Conservation (phyloP, 2,329 filamentous ascomycete genomes). For the Cordyceps javanica region DNA sequence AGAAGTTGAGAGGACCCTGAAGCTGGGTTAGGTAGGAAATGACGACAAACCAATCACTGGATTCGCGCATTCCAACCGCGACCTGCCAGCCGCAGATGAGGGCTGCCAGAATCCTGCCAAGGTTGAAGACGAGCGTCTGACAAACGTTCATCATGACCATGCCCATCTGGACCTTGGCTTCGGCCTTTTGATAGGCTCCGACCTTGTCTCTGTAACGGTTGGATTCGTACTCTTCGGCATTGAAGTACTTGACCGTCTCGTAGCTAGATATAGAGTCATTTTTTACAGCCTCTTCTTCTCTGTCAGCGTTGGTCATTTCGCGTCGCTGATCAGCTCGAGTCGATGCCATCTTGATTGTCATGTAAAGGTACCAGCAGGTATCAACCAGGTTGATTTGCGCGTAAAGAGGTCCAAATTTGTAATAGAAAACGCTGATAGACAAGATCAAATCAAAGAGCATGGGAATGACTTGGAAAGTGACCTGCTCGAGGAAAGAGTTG, state of each 20-base stretch:
- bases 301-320: slow-evolving; percentile 89
- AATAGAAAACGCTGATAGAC: slow-evolving; percentile 74
- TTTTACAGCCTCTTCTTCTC: slow-evolving; percentile 95
- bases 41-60: slow-evolving; percentile 67
- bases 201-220: slow-evolving; percentile 66
- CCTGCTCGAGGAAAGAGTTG: slow-evolving; percentile 92
- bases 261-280: slow-evolving; percentile 99
- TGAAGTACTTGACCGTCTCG: slow-evolving; percentile 90
- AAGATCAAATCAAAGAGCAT: slow-evolving; percentile 89
- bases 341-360: slow-evolving; percentile 93
- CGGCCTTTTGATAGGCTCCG: slow-evolving; percentile 63
- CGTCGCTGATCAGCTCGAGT: slow-evolving; percentile 86
- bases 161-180: slow-evolving; percentile 70
- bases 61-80: slow-evolving; percentile 54
- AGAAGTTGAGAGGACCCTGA: slow-evolving; percentile 77
- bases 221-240: slow-evolving; percentile 76
- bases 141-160: slow-evolving; percentile 76
- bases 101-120: slow-evolving; percentile 65
- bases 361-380: slow-evolving; percentile 92
- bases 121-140: slow-evolving; percentile 74
- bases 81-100: slow-evolving; percentile 75
- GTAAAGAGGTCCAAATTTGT: slow-evolving; percentile 59
- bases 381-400: slow-evolving; percentile 84
- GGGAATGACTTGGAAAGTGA: slow-evolving; percentile 91
- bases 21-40: slow-evolving; percentile 75